phyloP scores from a whole-genome alignment of 2,329 filamentous ascomycete species.

The Didymellaceae sp. region DNA sequence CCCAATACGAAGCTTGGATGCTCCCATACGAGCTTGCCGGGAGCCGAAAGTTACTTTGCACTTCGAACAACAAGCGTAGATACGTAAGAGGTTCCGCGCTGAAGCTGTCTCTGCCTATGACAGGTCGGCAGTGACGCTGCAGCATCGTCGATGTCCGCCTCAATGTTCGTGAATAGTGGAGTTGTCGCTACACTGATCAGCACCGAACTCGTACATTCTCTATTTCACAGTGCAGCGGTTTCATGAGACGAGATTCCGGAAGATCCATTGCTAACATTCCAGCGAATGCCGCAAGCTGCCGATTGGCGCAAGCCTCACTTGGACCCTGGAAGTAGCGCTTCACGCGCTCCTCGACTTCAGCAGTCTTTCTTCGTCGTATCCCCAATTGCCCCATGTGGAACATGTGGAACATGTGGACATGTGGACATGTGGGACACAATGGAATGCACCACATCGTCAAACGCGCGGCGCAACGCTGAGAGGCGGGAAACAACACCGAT shows the following conservation, averaged over 20 bases:
- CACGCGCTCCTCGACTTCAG: neutral
- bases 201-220: no score
- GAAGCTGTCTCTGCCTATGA: neutral
- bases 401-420: neutral
- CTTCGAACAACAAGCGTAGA: neutral
- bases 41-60: neutral
- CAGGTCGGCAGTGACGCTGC: neutral
- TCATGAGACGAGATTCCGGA: conserved; percentile 5
- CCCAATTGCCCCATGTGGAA: conserved; percentile 5
- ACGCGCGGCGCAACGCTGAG: neutral
- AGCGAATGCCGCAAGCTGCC: neutral
- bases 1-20: neutral
- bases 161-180: neutral
- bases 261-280: conserved; percentile 2
- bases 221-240: conserved; percentile 4
- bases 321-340: neutral
- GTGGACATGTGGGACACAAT: conserved; percentile 8
- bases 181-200: conserved; percentile 1
- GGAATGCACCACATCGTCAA: conserved; percentile 12
- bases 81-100: neutral
- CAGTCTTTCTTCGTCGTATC: neutral
- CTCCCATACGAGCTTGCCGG: neutral
- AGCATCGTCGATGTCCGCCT: neutral
- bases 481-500: neutral
- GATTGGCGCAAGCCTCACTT: neutral